Evolutionary conservation across 495 filamentous ascomycete species (phyloP).

Genomic region (Aspergillus cavernicola): DNA sequence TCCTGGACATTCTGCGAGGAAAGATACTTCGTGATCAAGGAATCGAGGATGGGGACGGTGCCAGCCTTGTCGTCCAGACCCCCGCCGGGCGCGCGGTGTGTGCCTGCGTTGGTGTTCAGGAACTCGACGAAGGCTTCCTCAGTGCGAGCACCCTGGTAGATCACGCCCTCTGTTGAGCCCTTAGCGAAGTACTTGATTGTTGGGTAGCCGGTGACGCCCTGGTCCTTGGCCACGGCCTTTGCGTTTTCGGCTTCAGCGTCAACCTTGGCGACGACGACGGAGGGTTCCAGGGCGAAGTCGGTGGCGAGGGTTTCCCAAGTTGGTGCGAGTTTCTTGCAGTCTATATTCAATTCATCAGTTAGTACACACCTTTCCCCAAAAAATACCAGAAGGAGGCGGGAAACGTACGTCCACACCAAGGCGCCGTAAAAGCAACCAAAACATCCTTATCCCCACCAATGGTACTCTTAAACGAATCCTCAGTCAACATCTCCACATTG

Average conservation of each 20-base stretch:
- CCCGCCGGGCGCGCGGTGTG: slow-evolving; percentile 79
- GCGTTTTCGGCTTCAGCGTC: slow-evolving; percentile 85
- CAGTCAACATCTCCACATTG: slow-evolving; percentile 74
- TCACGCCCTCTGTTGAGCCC: slow-evolving; percentile 68
- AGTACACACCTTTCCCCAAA: background rate
- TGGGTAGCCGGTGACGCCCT: slow-evolving; percentile 81
- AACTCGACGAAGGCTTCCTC: slow-evolving; percentile 76
- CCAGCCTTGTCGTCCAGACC: slow-evolving; percentile 76
- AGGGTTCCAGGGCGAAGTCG: slow-evolving; percentile 73
- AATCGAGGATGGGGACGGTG: slow-evolving; percentile 73
- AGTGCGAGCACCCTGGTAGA: slow-evolving; percentile 73
- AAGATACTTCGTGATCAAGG: slow-evolving; percentile 63
- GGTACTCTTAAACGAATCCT: slow-evolving; percentile 68
- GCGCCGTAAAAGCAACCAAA: slow-evolving; percentile 92
- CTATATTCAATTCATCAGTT: slow-evolving; percentile 40
- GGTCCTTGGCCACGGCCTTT: slow-evolving; percentile 70
- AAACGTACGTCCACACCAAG: slow-evolving; percentile 93
- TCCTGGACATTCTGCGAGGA: slow-evolving; percentile 51
- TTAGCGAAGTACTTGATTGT: slow-evolving; percentile 98
- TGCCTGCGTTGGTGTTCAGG: slow-evolving; percentile 86
- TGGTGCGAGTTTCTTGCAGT: slow-evolving; percentile 94
- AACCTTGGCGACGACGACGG: slow-evolving; percentile 87
- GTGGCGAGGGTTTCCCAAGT: slow-evolving; percentile 83
- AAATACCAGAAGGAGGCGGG: slow-evolving; percentile 1
- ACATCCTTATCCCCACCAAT: slow-evolving; percentile 88